Base-by-base conservation (phyloP, 352 stramenopile species). In the Globisporangium spiculum region DNA sequence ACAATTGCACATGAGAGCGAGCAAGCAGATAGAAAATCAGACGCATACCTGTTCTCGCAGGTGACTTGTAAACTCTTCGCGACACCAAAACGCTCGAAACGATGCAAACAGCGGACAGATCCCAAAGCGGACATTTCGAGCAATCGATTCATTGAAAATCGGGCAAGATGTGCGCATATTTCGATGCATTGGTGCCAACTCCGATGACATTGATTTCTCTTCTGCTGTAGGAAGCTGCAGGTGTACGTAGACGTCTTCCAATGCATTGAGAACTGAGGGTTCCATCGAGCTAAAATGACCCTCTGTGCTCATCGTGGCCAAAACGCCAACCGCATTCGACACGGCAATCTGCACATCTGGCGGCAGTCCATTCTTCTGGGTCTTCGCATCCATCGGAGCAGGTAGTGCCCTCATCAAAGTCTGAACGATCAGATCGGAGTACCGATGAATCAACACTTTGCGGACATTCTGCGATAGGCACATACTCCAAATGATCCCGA, bases 231-330 rank as follows among this genome's bases (percentile, higher is more conserved):
- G 22, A 14, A 32, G 27, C 5, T 41, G 41, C 10, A 65, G n/a
- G 8, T 24, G 46, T 34, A 30, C 16, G 60, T 56, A 57, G 16
- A 55, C 60, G 14, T 12, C 26, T 12, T 27, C 41, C 9, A 65
- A 48, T 2, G 44, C 18, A 16, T 57, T 27, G 18, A 65, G 60
- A 30, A 56, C 10, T 27, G 60, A 50, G 6, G 20, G 36, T 18
- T 55, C 41, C 6, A 65, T 20, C 12, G 32, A 4, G 1, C n/a
- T 41, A 26, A 57, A 12, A 7, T 46, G 46, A n/a, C 24, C 46
- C n/a, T 65, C 46, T 3, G 46, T 57, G 46, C 60, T 46, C 60
- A 56, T 41, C 14, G 60, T 65, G 14, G 60, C 60, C 26, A 65
- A 27, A 12, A 27, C 18, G 7, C 60, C 60, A 22, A 44, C 27